Evolutionary conservation across 2,329 filamentous ascomycete genomes (phyloP).

Genomic region (Orbilia javanica): DNA sequence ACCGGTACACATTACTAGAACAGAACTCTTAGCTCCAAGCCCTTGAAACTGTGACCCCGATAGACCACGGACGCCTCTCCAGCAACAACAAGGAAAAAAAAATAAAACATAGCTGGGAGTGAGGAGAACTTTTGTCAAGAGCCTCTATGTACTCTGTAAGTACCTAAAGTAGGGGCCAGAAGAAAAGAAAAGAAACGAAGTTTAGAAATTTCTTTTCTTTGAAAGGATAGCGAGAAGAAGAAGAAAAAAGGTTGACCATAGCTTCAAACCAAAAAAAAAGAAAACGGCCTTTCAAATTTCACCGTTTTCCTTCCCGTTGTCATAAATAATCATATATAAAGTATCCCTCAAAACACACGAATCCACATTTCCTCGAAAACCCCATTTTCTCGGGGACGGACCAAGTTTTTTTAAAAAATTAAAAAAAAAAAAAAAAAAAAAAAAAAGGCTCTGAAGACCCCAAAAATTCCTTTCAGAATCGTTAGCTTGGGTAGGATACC

Average conservation of each 20-base stretch:
- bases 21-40: constrained; percentile 31
- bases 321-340: neutral
- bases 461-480: constrained; percentile 28
- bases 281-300: constrained; percentile 11
- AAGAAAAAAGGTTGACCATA: too few relatives aligned
- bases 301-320: constrained; percentile 8
- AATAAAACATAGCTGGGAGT: constrained; percentile 17
- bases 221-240: neutral
- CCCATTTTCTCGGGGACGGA: neutral
- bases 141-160: neutral
- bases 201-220: constrained; percentile 7
- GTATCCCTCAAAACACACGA: neutral
- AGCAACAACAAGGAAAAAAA: too few relatives aligned
- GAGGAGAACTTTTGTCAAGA: constrained; percentile 1
- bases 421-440: too few relatives aligned
- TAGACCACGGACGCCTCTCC: constrained; percentile 40
- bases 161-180: neutral
- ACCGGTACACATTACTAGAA: constrained; percentile 38
- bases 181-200: too few relatives aligned
- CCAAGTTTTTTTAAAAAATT: too few relatives aligned
- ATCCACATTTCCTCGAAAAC: constrained; percentile 39
- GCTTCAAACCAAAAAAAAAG: too few relatives aligned
- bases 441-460: neutral
- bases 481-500: neutral
- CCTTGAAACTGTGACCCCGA: constrained; percentile 47